These are phyloP conservation scores for Podila minutissima DNA, from an alignment of 192 early-diverging fungal species.

Conservation along the genomic window DNA sequence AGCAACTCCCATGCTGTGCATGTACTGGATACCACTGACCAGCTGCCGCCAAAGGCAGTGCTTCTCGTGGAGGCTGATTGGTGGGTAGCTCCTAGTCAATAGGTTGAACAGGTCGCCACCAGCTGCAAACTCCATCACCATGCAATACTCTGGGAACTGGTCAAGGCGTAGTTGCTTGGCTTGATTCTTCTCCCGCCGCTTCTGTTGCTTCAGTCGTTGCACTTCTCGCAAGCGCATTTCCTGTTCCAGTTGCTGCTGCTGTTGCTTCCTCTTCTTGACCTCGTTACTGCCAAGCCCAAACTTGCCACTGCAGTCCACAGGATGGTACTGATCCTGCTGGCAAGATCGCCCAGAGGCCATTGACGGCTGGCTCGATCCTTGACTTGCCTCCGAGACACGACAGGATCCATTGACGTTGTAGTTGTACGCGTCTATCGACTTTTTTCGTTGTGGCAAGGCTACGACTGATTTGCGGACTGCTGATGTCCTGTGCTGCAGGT, in stretches of 20 bases:
- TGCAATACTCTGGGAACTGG: slow-evolving; percentile 60
- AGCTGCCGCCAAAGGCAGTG: slow-evolving; percentile 79
- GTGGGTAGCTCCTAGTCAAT: slow-evolving; percentile 64
- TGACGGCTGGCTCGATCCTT: not conserved
- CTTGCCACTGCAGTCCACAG: too few relatives aligned
- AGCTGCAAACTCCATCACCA: slow-evolving; percentile 84
- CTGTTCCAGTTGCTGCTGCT: slow-evolving; percentile 14
- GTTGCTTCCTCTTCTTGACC: slow-evolving; percentile 24
- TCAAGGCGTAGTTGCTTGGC: slow-evolving; percentile 51
- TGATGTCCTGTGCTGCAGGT: not conserved
- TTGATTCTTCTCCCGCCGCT: slow-evolving; percentile 13
- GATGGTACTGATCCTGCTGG: too few relatives aligned
- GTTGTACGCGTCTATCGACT: not conserved
- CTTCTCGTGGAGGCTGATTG: slow-evolving; percentile 55
- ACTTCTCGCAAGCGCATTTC: slow-evolving; percentile 25
- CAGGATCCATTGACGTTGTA: not conserved
- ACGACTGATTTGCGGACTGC: not conserved
- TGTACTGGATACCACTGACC: slow-evolving; percentile 73
- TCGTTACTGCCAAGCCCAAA: too few relatives aligned
- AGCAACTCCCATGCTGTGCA: slow-evolving; percentile 81
- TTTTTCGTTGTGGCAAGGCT: not conserved
- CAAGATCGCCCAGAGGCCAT: too few relatives aligned
- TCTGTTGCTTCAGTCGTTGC: slow-evolving; percentile 28
- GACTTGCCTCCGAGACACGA: not conserved
- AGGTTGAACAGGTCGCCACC: slow-evolving; percentile 80